Conservation (phyloP, 2,329 filamentous ascomycete genomes). For the Tolypocladium ovalisporum region DNA sequence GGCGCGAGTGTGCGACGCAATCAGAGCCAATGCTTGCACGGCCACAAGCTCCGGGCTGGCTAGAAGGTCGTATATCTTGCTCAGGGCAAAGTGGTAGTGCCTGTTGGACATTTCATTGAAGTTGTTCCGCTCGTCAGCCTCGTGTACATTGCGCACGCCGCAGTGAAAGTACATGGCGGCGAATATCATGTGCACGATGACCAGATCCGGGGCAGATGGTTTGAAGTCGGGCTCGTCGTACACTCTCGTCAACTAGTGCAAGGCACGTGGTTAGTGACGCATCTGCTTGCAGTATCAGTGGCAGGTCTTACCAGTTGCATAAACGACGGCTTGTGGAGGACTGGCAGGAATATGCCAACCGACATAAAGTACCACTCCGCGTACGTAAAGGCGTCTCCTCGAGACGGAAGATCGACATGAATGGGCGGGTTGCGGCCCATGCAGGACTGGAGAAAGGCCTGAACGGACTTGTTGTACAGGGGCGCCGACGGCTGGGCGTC, state of each 20-base stretch:
- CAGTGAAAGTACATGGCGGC: constrained; percentile 70
- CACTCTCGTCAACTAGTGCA: constrained; percentile 43
- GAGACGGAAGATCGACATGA: constrained; percentile 49
- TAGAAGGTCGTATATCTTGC: constrained; percentile 55
- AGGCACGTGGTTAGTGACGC: background rate
- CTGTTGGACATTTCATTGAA: constrained; percentile 58
- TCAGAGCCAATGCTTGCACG: constrained; percentile 62
- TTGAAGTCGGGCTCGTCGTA: constrained; percentile 59
- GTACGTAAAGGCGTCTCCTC: constrained; percentile 55
- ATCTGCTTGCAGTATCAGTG: no score
- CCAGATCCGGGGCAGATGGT: constrained; percentile 52
- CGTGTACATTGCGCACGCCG: constrained; percentile 55
- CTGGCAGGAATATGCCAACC: constrained; percentile 59
- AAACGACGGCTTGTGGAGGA: constrained; percentile 69
- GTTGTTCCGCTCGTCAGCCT: constrained; percentile 39
- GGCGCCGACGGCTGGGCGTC: constrained; percentile 29
- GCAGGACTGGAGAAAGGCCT: constrained; percentile 55
- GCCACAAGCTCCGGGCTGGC: constrained; percentile 51
- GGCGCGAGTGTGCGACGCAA: constrained; percentile 61
- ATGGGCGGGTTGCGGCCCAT: constrained; percentile 49
- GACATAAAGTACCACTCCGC: constrained; percentile 67
- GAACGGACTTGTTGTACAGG: constrained; percentile 61
- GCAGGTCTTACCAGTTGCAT: constrained; percentile 47
- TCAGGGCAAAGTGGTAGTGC: constrained; percentile 68
- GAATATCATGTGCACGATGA: constrained; percentile 69